Evolutionary conservation across 2,329 filamentous ascomycete genomes (phyloP), one percentile per base, ranked within the genome.

Genomic region (Pleurostoma richardsiae): DNA sequence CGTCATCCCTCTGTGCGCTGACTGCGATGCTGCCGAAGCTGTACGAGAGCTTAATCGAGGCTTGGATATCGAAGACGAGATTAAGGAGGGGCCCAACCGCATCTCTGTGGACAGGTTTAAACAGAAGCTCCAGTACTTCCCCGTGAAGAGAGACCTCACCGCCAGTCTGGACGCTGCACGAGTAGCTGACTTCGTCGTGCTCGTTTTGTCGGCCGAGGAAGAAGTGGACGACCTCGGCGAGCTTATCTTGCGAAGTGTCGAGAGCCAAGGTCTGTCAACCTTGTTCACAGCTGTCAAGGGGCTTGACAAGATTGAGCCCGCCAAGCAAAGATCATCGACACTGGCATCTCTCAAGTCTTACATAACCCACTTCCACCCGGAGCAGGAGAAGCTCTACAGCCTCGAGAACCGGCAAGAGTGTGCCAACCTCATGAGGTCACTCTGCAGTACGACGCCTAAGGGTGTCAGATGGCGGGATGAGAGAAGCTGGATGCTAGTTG

Each of bases 391-490:
- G 67, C 77, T 99, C 11, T 89, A 92, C 66, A 94, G 83, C 55
- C 75, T 96, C 46, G 90, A 96, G 61, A 92, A 81, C 52, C 80
- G 88, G 60, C 90, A 96, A 62, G 94, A 99, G 64, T 92, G 88
- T 62, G 82, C 90, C 44, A 97, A 96, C 62, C 73, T 95, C 36
- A 87, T 97, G 67, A 82, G 95, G 44, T 92, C 90, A 29, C 72
- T 99, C 11, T 99, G 94, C 74, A 96, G 85, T 53, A 90, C 87
- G 33, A 90, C 86, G 40, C 92, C 94, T 8, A 97, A 95, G 70
- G 94, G 94, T 1, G 81, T 99, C n/a, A 76, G 85, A 52, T 99
- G 94, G 94, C 82, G 94, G 57, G 94, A 99, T 44, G 90, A 96
- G 54, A 80, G 94, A 56, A 95, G 90, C 58, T 99, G 94, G 88